Percentiles rank a stretch among this genome's conserved stretches.
Conservation (phyloP, 2,329 filamentous ascomycete species). For the Calonectria hongkongensis region DNA sequence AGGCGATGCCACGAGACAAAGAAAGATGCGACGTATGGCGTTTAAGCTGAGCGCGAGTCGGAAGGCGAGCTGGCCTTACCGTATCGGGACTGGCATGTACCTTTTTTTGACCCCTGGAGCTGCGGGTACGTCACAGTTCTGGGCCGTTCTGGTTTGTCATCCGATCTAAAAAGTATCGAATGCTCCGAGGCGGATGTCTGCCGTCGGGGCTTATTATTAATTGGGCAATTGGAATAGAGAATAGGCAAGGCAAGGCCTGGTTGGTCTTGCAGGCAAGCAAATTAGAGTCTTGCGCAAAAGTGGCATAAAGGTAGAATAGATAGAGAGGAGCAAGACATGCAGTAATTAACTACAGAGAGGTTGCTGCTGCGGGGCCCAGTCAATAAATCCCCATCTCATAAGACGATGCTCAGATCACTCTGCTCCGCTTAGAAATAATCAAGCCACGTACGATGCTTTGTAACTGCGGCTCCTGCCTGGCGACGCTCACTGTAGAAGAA, state of each 20-base stretch:
- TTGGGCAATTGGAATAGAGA: no score
- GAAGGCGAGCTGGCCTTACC: constrained; percentile 37
- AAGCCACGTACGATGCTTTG: constrained; percentile 38
- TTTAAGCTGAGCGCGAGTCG: constrained; percentile 28
- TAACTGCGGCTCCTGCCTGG: background rate
- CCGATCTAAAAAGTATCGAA: constrained; percentile 10
- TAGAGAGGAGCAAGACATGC: no score
- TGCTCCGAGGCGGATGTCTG: background rate
- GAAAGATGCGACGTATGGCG: constrained; percentile 39
- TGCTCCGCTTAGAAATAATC: constrained; percentile 36
- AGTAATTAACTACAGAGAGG: no score
- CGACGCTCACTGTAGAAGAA: constrained; percentile 43
- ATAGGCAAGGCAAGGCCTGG: no score
- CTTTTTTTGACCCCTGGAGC: constrained; percentile 24
- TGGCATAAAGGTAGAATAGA: no score
- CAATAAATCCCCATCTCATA: background rate
- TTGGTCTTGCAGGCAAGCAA: no score
- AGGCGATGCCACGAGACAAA: constrained; percentile 29
- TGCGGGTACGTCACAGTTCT: constrained; percentile 26
- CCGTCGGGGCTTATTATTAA: no score
- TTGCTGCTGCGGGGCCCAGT: no score
- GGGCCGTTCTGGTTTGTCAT: constrained; percentile 28
- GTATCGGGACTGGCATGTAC: constrained; percentile 33
- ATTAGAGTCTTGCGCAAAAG: no score
- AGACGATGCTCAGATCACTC: background rate